A percentile compares a stretch with the other conserved stretches of the same genome.
Conservation (phyloP, 2,329 filamentous ascomycete genomes). For the Aspergillus pseudoviridinutans region DNA sequence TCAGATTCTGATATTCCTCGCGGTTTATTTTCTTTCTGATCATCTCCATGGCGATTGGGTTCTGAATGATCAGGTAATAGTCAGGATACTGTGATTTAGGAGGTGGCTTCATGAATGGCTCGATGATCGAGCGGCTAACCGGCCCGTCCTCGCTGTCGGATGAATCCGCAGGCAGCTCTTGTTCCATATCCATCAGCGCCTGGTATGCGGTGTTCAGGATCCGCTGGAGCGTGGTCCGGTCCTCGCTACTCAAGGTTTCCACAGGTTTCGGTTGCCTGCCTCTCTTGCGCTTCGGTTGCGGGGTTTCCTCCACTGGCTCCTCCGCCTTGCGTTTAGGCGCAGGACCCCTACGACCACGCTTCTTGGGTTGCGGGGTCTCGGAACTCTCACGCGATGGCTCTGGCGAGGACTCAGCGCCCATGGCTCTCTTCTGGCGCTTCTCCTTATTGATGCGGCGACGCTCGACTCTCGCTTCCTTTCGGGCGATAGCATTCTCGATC, state of each 20-base stretch:
- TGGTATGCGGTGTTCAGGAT: slow-evolving; percentile 76
- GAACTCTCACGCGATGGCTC: slow-evolving; percentile 75
- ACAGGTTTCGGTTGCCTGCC: slow-evolving; percentile 66
- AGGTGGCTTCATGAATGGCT: slow-evolving; percentile 88
- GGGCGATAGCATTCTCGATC: slow-evolving; percentile 85
- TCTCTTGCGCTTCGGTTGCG: slow-evolving; percentile 72
- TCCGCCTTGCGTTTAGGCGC: slow-evolving; percentile 84
- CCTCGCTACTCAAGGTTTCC: slow-evolving; percentile 63
- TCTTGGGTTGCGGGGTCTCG: slow-evolving; percentile 72
- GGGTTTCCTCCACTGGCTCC: slow-evolving; percentile 70
- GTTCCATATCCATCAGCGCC: slow-evolving; percentile 76
- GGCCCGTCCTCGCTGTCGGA: slow-evolving; percentile 50
- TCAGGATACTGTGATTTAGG: slow-evolving; percentile 87
- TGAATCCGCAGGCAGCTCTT: slow-evolving; percentile 58
- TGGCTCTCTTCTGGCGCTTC: slow-evolving; percentile 49
- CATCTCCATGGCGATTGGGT: slow-evolving; percentile 92
- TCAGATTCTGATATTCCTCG: slow-evolving; percentile 80
- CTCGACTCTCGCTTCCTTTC: slow-evolving; percentile 81
- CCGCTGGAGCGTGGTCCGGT: slow-evolving; percentile 73
- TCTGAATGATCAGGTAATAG: slow-evolving; percentile 90
- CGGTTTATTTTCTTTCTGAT: slow-evolving; percentile 95
- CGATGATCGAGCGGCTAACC: slow-evolving; percentile 76
- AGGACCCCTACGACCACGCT: slow-evolving; percentile 70
- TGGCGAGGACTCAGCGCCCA: slow-evolving; percentile 65
- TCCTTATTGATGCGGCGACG: slow-evolving; percentile 73